Conservation (phyloP, 2,329 filamentous ascomycete genomes). For the Aspergillus neoniger region DNA sequence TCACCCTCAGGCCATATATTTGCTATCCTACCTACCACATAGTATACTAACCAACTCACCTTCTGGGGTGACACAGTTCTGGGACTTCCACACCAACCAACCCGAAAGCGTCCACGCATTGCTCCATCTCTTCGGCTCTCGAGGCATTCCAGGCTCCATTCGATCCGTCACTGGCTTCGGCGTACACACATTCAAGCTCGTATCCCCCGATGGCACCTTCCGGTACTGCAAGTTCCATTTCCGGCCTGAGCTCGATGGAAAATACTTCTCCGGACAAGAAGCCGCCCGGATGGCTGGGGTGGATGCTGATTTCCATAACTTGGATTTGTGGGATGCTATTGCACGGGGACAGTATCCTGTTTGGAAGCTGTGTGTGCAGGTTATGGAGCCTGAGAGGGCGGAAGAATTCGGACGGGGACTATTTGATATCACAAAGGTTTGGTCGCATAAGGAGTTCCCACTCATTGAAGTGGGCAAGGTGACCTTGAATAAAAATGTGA, state of each 20-base stretch:
- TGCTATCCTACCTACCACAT: not conserved
- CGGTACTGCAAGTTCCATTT: slow-evolving; percentile 64
- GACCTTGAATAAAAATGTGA: slow-evolving; percentile 53
- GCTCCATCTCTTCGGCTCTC: slow-evolving; percentile 63
- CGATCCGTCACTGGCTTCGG: slow-evolving; percentile 57
- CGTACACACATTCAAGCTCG: slow-evolving; percentile 37
- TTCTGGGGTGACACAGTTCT: slow-evolving; percentile 48
- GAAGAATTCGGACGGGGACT: slow-evolving; percentile 52
- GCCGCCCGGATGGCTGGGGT: slow-evolving; percentile 53
- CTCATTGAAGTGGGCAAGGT: slow-evolving; percentile 53
- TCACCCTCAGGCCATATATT: not conserved
- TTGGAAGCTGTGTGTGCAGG: slow-evolving; percentile 60
- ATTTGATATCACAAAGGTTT: slow-evolving; percentile 60
- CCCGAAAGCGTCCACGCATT: slow-evolving; percentile 62
- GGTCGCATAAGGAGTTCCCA: slow-evolving; percentile 55
- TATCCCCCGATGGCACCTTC: slow-evolving; percentile 50
- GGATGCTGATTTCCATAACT: slow-evolving; percentile 60
- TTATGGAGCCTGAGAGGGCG: slow-evolving; percentile 56
- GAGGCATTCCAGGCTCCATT: slow-evolving; percentile 50
- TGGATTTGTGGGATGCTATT: slow-evolving; percentile 64
- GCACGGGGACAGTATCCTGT: slow-evolving; percentile 57
- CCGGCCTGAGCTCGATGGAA: slow-evolving; percentile 57
- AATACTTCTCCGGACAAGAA: slow-evolving; percentile 54
- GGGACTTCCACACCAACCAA: slow-evolving; percentile 60
- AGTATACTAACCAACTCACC: too few relatives aligned